phyloP scores from a whole-genome alignment of 2,329 filamentous ascomycete species.

The Mariannaea elegans region DNA sequence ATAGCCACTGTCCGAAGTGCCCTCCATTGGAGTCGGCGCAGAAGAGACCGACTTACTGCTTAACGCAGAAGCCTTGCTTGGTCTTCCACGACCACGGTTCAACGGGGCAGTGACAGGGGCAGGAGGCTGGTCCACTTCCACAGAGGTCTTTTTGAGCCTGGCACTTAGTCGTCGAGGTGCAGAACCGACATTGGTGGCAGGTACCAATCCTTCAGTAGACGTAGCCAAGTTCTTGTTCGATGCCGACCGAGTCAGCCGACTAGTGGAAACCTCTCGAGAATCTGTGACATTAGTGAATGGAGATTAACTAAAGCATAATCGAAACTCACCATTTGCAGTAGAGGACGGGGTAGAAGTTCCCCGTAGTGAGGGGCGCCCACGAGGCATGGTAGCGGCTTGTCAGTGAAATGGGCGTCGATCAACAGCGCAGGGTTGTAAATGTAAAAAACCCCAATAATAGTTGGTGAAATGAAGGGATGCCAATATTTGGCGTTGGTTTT shows the following conservation, averaged over 20 bases:
- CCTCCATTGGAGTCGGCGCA: slow-evolving; percentile 41
- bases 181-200: slow-evolving; percentile 2
- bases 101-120: slow-evolving; percentile 2
- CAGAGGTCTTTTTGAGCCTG: slow-evolving; percentile 34
- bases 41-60: slow-evolving; percentile 46
- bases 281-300: slow-evolving; percentile 22
- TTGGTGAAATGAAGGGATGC: background rate
- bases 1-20: slow-evolving; percentile 44
- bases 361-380: slow-evolving; percentile 40
- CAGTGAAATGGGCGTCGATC: background rate
- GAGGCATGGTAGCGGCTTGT: slow-evolving; percentile 38
- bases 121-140: slow-evolving; percentile 14
- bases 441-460: background rate
- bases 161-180: slow-evolving; percentile 33
- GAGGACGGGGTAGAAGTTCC: slow-evolving; percentile 26
- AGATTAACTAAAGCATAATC: background rate
- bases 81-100: slow-evolving; percentile 27
- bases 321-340: slow-evolving; percentile 28
- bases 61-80: slow-evolving; percentile 26
- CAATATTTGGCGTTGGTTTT: background rate
- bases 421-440: too few relatives aligned
- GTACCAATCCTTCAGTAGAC: slow-evolving; percentile 9
- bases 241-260: slow-evolving; percentile 41
- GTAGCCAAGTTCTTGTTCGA: slow-evolving; percentile 28
- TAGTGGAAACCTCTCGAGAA: slow-evolving; percentile 27